phyloP scores from a whole-genome alignment of 805 yeast species.

The Sungouiella blattae region DNA sequence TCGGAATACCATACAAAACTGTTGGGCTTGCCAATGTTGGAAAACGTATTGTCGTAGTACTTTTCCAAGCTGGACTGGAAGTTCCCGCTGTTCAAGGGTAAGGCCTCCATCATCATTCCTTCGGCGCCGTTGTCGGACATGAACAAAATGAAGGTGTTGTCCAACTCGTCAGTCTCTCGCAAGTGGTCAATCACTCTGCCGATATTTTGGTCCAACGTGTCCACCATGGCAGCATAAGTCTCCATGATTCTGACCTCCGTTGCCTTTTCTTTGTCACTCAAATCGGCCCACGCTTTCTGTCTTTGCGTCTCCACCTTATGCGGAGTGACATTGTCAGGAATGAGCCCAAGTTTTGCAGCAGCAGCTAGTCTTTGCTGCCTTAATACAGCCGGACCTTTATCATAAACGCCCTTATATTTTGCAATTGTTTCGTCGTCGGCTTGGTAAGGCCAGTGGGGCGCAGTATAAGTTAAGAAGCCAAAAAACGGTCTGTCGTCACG shows the following conservation, averaged over 20 bases:
- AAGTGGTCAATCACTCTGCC: constrained; percentile 47
- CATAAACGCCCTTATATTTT: constrained; percentile 47
- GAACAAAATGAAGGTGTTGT: constrained; percentile 55
- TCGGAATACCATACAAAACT: constrained; percentile 53
- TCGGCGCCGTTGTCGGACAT: constrained; percentile 68
- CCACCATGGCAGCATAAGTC: constrained; percentile 64
- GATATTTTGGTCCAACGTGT: constrained; percentile 47
- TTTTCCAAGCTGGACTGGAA: constrained; percentile 22
- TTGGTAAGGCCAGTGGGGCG: constrained; percentile 68
- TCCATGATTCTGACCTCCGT: constrained; percentile 48
- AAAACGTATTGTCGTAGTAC: constrained; percentile 41
- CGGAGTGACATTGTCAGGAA: constrained; percentile 42
- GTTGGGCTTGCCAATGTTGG: constrained; percentile 46
- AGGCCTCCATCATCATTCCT: constrained; percentile 55
- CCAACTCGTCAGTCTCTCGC: constrained; percentile 41
- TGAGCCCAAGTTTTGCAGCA: constrained; percentile 44
- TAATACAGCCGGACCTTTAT: constrained; percentile 46
- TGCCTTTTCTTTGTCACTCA: constrained; percentile 33
- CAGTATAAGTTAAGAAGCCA: constrained; percentile 54
- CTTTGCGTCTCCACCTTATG: constrained; percentile 43
- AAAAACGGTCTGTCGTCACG: constrained; percentile 50
- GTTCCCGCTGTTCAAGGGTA: constrained; percentile 37
- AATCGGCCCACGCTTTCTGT: constrained; percentile 41
- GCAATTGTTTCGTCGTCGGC: constrained; percentile 48
- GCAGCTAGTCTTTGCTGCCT: constrained; percentile 35